A percentile compares a stretch with the other conserved stretches of the same genome.
These are phyloP conservation scores for Cicer judaicum DNA, from an alignment of 306 rosid genomes.

Conservation along the genomic window DNA sequence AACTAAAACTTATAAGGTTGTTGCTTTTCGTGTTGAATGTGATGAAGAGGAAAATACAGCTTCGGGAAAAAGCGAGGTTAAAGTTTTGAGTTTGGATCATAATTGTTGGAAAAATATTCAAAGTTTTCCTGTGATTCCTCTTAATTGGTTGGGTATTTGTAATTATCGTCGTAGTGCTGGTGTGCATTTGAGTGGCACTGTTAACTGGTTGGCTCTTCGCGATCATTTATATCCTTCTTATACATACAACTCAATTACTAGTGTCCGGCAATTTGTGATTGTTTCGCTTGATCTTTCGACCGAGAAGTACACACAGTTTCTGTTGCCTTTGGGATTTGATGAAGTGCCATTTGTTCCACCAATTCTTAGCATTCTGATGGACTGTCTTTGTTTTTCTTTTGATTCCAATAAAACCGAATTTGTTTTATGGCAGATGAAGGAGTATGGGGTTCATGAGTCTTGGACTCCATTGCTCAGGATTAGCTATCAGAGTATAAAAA, in stretches of 20 bases:
- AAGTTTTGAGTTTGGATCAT: neutral
- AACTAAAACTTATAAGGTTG: neutral
- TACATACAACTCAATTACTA: neutral
- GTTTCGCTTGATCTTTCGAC: conserved; percentile 1
- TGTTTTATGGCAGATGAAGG: conserved; percentile 21
- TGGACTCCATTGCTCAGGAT: conserved; percentile 18
- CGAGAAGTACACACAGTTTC: neutral
- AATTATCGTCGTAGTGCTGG: neutral
- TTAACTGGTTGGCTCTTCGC: neutral
- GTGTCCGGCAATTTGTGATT: neutral
- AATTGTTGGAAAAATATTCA: conserved; percentile 13
- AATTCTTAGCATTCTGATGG: neutral
- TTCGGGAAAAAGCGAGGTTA: neutral
- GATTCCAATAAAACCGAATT: neutral
- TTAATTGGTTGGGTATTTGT: too few relatives aligned
- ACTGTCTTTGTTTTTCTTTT: neutral
- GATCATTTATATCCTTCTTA: neutral
- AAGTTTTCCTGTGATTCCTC: neutral
- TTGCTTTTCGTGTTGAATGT: neutral
- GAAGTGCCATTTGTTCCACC: neutral
- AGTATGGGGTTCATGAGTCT: conserved; percentile 9
- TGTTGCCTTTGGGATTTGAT: neutral
- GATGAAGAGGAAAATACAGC: too few relatives aligned
- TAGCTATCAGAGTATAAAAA: neutral
- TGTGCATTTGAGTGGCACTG: neutral